phyloP scores from a whole-genome alignment of 2,329 filamentous ascomycete genomes.

The Penicillium psychrosexuale region DNA sequence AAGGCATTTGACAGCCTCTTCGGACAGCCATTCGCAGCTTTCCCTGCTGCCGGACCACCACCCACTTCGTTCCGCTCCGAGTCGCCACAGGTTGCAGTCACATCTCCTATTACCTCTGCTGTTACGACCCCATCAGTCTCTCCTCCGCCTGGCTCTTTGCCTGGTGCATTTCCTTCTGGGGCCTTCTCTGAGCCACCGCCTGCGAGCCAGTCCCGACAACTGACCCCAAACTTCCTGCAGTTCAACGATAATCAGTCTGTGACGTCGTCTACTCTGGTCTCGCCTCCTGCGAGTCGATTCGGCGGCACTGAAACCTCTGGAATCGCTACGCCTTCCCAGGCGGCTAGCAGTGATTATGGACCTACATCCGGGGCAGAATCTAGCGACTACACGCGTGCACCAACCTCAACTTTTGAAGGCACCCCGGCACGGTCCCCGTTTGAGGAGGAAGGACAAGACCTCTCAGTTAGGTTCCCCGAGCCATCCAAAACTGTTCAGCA shows the following conservation, averaged over 20 bases:
- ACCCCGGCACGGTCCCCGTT: constrained; percentile 32
- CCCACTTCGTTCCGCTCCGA: constrained; percentile 62
- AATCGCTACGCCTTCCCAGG: constrained; percentile 45
- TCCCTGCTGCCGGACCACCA: constrained; percentile 43
- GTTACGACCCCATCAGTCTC: constrained; percentile 62
- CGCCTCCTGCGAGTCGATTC: constrained; percentile 66
- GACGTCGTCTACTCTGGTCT: constrained; percentile 74
- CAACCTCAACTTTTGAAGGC: constrained; percentile 14
- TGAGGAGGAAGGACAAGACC: constrained; percentile 31
- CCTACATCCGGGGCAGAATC: constrained; percentile 24
- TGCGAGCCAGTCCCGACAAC: constrained; percentile 70
- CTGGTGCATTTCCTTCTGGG: constrained; percentile 23
- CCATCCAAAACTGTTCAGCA: constrained; percentile 16
- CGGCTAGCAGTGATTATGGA: constrained; percentile 34
- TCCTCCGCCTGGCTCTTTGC: constrained; percentile 49
- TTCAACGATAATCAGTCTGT: constrained; percentile 66
- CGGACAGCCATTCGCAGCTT: constrained; percentile 61
- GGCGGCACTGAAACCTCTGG: constrained; percentile 51
- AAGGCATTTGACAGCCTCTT: constrained; percentile 84
- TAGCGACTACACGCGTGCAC: constrained; percentile 21
- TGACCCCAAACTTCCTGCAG: constrained; percentile 72
- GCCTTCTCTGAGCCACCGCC: constrained; percentile 49
- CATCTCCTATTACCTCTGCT: constrained; percentile 46
- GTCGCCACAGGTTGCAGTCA: constrained; percentile 41
- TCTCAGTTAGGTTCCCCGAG: constrained; percentile 22